Percentiles rank a stretch among this genome's conserved stretches.
phyloP scores from a whole-genome alignment of 2,329 filamentous ascomycete genomes.

The Passalora sequoiae region DNA sequence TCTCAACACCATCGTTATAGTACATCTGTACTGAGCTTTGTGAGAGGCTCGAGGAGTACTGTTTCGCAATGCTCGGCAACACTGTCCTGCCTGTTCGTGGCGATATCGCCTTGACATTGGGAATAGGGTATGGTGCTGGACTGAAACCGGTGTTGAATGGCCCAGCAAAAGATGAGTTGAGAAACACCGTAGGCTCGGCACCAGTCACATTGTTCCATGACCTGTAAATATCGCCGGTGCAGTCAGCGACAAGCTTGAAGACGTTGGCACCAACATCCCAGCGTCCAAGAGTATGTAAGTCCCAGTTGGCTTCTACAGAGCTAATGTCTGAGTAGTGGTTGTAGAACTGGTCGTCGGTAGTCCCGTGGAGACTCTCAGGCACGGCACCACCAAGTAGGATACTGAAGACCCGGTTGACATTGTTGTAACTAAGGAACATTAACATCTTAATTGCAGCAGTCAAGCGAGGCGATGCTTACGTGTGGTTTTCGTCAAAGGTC shows the following conservation, averaged over 20 bases:
- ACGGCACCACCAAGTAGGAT: constrained; percentile 72
- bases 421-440: constrained; percentile 47
- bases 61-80: constrained; percentile 27
- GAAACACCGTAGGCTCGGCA: constrained; percentile 25
- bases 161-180: constrained; percentile 33
- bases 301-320: constrained; percentile 45
- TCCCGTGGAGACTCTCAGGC: constrained; percentile 59
- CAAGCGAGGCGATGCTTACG: too few relatives aligned
- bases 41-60: constrained; percentile 18
- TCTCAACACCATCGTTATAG: constrained; percentile 30
- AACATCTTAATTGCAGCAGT: too few relatives aligned
- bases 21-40: constrained; percentile 18
- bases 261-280: constrained; percentile 47
- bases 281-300: constrained; percentile 41
- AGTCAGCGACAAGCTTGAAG: constrained; percentile 36
- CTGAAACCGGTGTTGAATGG: constrained; percentile 30
- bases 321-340: constrained; percentile 45
- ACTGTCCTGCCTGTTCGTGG: constrained; percentile 28
- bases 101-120: constrained; percentile 28
- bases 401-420: constrained; percentile 63
- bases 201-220: constrained; percentile 26
- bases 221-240: constrained; percentile 33
- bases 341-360: constrained; percentile 59
- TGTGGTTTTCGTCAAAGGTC: constrained; percentile 74
- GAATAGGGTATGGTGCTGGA: constrained; percentile 26